Evolutionary conservation across 2,329 filamentous ascomycete genomes (phyloP), one percentile per base, ranked within the genome.

Genomic region (Exutisphaerella laricina): DNA sequence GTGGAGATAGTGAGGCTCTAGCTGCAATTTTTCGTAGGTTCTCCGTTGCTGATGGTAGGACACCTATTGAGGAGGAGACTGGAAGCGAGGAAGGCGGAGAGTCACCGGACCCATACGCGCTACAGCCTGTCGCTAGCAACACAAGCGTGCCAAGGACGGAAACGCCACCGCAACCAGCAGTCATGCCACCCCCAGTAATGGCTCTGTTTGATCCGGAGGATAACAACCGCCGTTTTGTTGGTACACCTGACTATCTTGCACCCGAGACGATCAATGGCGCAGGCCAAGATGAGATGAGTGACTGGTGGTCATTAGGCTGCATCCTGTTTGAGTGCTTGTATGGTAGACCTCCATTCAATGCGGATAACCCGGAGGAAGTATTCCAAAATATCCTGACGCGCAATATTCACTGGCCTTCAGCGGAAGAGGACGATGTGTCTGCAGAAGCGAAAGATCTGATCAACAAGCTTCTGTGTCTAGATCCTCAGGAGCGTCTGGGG

Each of bases 281-380:
- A 53, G 88, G 90, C 1, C 92, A 98, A 65, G 92, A 98, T 59
- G 90, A 97, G 65, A 92, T 90, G 54, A 97, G 92, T 61, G 92
- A 98, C 79, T 98, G 92, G 92, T 98, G 92, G 92, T 97, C 92
- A 16, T 76, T 98, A n/a, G 92, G 92, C 1, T 98, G 94, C 64
- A 97, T 98, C 56, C 71, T 97, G 66, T 98, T 96, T 58, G 92
- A 98, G 59, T 96, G 95, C 54, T 70, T 98, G 2, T 97, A 87
- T 59, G 92, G 92, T 1, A 84, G 87, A 45, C 92, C 92, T 1
- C 92, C 92, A 0, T 98, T 98, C 65, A 88, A 97, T 63, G 92
- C 88, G 1, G 73, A 76, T 14, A 88, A 89, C 35, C 88, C 92
- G 0, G 92, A 98, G 56, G 77, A 92, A 56, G 92, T 98, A 1